Evolutionary conservation across 805 yeast species (phyloP).

Genomic region (Monosporozyma aerobia): DNA sequence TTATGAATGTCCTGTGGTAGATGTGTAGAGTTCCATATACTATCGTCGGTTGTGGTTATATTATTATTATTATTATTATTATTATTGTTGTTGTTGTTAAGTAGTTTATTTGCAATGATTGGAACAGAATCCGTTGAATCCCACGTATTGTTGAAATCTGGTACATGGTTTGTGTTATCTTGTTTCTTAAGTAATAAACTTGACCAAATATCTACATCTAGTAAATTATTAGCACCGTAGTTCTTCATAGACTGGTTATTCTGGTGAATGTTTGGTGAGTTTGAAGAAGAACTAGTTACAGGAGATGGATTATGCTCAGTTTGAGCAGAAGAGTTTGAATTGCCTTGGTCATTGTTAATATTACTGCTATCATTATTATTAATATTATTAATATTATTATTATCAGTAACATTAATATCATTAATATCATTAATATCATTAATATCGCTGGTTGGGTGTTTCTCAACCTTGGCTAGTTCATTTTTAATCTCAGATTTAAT

Average conservation of each 20-base stretch:
- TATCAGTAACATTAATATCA: neutral
- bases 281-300: neutral
- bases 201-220: constrained; percentile 33
- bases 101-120: neutral
- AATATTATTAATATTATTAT: too few relatives aligned
- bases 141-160: neutral
- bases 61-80: neutral
- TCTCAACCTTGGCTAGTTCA: neutral
- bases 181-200: neutral
- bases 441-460: neutral
- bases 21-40: neutral
- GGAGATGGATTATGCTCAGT: neutral
- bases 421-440: neutral
- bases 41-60: neutral
- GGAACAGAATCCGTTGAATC: neutral
- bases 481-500: neutral
- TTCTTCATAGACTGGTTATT: neutral
- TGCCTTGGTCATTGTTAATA: neutral
- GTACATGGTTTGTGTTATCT: neutral
- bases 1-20: neutral
- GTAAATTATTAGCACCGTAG: neutral
- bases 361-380: neutral
- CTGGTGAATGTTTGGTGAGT: neutral
- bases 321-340: neutral
- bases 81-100: neutral